Conservation (phyloP, 495 filamentous ascomycete genomes). For the Clohesyomyces aquaticus region DNA sequence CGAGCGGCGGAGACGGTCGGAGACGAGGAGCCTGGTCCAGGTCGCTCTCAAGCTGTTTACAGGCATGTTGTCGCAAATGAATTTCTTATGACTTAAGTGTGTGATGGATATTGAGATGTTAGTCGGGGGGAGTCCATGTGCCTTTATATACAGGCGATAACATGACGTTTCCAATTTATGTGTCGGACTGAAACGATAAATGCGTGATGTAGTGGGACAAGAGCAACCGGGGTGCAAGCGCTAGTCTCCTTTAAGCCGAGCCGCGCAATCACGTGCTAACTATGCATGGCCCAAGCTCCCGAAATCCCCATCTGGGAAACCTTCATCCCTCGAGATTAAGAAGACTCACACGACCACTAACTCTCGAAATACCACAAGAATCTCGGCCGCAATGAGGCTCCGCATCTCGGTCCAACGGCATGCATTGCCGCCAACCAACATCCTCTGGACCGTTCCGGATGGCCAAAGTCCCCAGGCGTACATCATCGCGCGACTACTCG, state of each 20-base stretch:
- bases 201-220: no score
- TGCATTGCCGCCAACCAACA: conserved; percentile 70
- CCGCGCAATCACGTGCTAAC: not conserved
- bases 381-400: conserved; percentile 65
- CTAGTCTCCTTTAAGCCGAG: not conserved
- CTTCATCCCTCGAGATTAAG: no score
- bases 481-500: conserved; percentile 80
- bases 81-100: not conserved
- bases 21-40: conserved; percentile 26
- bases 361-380: not conserved
- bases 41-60: conserved; percentile 17
- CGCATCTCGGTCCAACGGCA: conserved; percentile 81
- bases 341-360: not conserved
- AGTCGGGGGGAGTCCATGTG: not conserved
- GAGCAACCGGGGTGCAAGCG: no score
- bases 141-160: not conserved
- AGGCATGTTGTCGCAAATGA: conserved; percentile 4
- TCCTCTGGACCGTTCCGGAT: conserved; percentile 69
- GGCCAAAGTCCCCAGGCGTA: conserved; percentile 44
- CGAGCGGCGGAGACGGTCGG: conserved; percentile 40
- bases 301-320: not conserved
- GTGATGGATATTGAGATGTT: not conserved
- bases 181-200: not conserved
- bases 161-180: not conserved
- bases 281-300: not conserved